Evolutionary conservation across 73 alveolate genomes (phyloP).

Genomic region (Paraurostyla sp.): DNA sequence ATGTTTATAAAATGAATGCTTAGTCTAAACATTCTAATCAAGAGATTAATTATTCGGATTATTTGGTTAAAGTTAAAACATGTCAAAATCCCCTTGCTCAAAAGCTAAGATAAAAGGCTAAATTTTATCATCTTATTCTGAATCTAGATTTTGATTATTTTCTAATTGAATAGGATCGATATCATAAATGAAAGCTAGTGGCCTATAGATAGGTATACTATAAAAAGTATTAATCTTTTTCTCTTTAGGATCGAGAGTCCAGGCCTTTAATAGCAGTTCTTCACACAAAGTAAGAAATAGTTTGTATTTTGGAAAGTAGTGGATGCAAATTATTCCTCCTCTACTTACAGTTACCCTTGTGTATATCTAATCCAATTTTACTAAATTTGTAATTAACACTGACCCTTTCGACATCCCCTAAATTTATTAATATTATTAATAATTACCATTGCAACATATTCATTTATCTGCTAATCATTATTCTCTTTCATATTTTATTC

Average conservation of each 20-base stretch:
- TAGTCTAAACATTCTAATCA: too few relatives aligned
- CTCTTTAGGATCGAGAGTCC: neutral
- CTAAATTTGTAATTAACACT: neutral
- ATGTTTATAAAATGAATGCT: too few relatives aligned
- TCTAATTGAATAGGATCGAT: neutral
- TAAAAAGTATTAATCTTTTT: slow-evolving; percentile 24
- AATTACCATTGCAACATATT: slow-evolving; percentile 39
- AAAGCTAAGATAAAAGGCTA: neutral
- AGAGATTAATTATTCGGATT: too few relatives aligned
- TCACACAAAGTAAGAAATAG: slow-evolving; percentile 28
- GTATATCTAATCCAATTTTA: slow-evolving; percentile 24
- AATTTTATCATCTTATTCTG: neutral
- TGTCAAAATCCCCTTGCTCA: slow-evolving; percentile 54
- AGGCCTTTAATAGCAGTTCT: slow-evolving; percentile 1
- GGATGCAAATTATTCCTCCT: neutral
- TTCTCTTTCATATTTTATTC: too few relatives aligned
- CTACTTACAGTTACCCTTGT: slow-evolving; percentile 47
- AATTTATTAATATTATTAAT: too few relatives aligned
- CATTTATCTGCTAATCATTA: slow-evolving; percentile 14
- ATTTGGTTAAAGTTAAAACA: neutral
- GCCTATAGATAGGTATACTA: neutral
- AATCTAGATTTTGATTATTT: neutral
- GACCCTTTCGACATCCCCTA: slow-evolving; percentile 65
- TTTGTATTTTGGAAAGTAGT: neutral
- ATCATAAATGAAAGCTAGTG: neutral